Evolutionary conservation across 2,329 filamentous ascomycete species (phyloP).

Genomic region (Neonectria neomacrospora): DNA sequence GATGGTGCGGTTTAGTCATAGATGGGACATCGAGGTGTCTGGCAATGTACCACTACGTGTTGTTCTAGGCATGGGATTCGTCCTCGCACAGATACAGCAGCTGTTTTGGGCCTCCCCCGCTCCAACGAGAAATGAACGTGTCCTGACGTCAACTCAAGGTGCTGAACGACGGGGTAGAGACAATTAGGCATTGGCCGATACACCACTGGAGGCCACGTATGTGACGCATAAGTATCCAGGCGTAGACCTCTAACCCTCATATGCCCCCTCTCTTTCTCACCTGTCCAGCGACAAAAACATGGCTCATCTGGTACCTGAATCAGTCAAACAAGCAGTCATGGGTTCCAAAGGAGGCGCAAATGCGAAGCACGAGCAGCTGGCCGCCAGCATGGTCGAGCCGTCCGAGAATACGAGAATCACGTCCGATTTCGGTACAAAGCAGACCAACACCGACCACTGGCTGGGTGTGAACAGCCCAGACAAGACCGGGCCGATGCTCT

Average conservation of each 20-base stretch:
- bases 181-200: background rate
- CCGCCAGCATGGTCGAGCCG: slow-evolving; percentile 67
- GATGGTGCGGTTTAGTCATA: background rate
- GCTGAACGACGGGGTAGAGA: background rate
- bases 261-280: background rate
- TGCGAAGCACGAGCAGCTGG: slow-evolving; percentile 71
- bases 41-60: slow-evolving; percentile 20
- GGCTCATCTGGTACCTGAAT: slow-evolving; percentile 45
- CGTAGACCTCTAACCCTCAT: background rate
- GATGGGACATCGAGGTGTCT: background rate
- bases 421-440: slow-evolving; percentile 80
- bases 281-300: slow-evolving; percentile 22
- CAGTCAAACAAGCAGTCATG: slow-evolving; percentile 55
- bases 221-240: background rate
- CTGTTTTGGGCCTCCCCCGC: slow-evolving; percentile 18
- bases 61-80: background rate
- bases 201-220: too few species aligned
- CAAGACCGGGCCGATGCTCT: slow-evolving; percentile 71
- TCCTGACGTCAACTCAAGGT: slow-evolving; percentile 39
- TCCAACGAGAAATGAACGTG: slow-evolving; percentile 9
- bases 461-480: slow-evolving; percentile 71
- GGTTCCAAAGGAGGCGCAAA: slow-evolving; percentile 51
- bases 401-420: slow-evolving; percentile 71
- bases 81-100: background rate
- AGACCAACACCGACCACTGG: slow-evolving; percentile 82